Base-by-base conservation (phyloP, 345 rosid species). In the Salix caprea region DNA sequence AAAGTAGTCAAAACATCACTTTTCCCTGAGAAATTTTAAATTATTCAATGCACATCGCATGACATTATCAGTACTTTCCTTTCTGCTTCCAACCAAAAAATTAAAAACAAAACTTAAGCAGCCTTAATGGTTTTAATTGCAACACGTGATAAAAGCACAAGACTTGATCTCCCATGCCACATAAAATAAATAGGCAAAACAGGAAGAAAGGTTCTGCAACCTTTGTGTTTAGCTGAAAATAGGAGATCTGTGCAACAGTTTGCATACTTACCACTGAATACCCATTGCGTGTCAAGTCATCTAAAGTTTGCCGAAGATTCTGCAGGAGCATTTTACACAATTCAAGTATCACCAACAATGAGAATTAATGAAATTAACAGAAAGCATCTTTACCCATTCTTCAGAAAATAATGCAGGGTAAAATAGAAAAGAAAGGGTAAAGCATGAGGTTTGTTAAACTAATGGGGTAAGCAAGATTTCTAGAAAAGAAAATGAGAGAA, bases 251-350 rank as follows among this genome's bases (percentile, higher is more conserved):
- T 60, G 26, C 32, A 8, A 75, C 67, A 42, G 26, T 61, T 71
- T 7, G 18, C 52, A 50, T 24, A 85, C 97, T 84, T 78, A 95
- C 99, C 92, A 95, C 99, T 52, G 99, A 95, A 86, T 70, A 91
- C 56, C 94, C 92, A 67, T 83, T 90, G 10, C 89, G 91, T 54
- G 98, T 91, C 86, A 96, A 81, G 83, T 96, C 99, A 84, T 96
- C 98, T 85, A 96, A 84, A 80, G 99, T 96, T 89, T 96, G 99
- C 68, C 99, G 89, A 77, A 96, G 96, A 81, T 96, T 96, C 99
- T 96, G 89, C 89, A 89, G 37, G 19, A 67, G 58, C 62, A 67
- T 68, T 46, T 65, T 39, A 28, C 65, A 72, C 34, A 11, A 61
- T 36, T 21, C 30, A 46, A 65, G 67, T 61, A 71, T 44, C 50